Conservation (phyloP, 805 yeast species). For the Candida succiphila region DNA sequence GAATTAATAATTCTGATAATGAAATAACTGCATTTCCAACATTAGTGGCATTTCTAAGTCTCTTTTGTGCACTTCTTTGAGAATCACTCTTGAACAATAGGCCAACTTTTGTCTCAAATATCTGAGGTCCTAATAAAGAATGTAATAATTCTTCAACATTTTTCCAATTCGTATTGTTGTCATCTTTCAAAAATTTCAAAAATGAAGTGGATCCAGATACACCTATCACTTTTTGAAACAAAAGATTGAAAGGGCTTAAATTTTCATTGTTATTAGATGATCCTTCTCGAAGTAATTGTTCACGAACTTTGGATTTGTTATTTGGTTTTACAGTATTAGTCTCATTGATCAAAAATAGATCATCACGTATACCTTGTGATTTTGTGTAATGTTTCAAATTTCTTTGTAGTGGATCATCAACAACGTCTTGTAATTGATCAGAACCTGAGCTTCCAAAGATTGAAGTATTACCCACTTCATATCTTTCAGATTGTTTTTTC, state of each 20-base stretch:
- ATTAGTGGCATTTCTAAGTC: conserved; percentile 48
- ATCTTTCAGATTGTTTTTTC: conserved; percentile 7
- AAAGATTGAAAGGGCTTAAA: too few species aligned
- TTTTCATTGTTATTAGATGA: not conserved
- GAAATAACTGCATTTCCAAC: conserved; percentile 58
- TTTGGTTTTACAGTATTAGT: not conserved
- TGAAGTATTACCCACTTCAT: conserved; percentile 4
- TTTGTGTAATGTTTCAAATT: not conserved
- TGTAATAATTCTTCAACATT: not conserved
- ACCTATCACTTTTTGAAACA: too few species aligned
- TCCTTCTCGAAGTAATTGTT: not conserved
- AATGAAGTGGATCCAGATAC: too few species aligned
- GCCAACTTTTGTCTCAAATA: not conserved
- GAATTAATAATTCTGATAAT: conserved; percentile 44
- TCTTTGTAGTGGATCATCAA: not conserved
- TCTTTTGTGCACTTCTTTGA: conserved; percentile 45
- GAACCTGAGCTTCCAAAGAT: conserved; percentile 5
- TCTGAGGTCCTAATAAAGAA: not conserved
- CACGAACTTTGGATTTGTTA: not conserved
- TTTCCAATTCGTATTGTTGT: not conserved
- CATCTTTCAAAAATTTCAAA: not conserved
- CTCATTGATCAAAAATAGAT: not conserved
- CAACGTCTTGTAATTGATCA: not conserved
- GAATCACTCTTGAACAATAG: conserved; percentile 27
- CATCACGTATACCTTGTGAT: not conserved